Base-by-base conservation (phyloP, 106 monocot genomes). In the Platanthera zijinensis region DNA sequence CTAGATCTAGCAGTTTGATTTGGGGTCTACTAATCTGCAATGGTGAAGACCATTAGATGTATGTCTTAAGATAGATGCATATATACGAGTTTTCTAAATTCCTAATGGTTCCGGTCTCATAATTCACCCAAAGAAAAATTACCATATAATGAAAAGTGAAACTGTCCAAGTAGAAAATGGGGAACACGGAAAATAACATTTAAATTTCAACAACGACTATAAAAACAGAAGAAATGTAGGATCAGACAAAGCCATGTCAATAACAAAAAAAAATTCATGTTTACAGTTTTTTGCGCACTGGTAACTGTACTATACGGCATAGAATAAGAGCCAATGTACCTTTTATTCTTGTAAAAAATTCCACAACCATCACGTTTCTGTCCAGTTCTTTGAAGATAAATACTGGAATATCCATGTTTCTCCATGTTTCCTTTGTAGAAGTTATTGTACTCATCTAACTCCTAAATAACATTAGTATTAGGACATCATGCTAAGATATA, bases 311-410 rank as follows among this genome's bases (percentile, higher is more conserved):
- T 30, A 67, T 67, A 67, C 14, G 67, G 59, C 18, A 59, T 19
- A 59, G 59, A 59, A 59, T 18, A 59, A 59, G 59, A 73, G 49
- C 52, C 49, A 12, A 53, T 21, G 52, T 80, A 90, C 96, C 89
- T 86, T n/a, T 49, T 76, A 59, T 61, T 66, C 77, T 89, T 96
- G 77, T 90, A 92, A 79, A 96, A 92, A 52, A 96, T 96, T n/a
- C 95, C 95, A 83, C 95, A 96, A 62, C 95, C 95, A 85, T 96
- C 95, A 68, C 76, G 85, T 84, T 96, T 96, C 30, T 79, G 81
- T 17, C 92, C 90, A 49, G 72, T 85, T 85, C 95, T 90, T 74
- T 96, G 79, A 77, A 92, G 68, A 83, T 96, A 96, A 83, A 90
- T 81, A 49, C 87, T 81, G 50, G 84, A 84, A 79, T 96, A 96